A percentile compares a stretch with the other conserved stretches of the same genome.
phyloP scores from a whole-genome alignment of 208 protist genomes.

The Naegleria fowleri region DNA sequence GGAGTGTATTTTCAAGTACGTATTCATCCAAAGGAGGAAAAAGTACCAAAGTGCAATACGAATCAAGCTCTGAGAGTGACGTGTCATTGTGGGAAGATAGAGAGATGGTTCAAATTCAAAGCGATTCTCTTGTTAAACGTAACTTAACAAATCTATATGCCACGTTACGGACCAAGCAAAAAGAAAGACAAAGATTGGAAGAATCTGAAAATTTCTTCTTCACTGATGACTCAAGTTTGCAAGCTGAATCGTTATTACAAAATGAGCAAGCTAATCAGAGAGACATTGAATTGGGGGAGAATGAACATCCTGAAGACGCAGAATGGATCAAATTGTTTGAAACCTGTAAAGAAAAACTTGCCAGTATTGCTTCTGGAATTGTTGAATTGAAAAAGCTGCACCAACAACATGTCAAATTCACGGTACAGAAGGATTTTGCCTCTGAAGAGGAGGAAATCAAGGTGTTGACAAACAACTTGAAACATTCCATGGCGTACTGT shows the following conservation, averaged over 20 bases:
- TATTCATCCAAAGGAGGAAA: too few species aligned
- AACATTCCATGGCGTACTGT: background rate
- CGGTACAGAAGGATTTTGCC: background rate
- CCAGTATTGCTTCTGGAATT: background rate
- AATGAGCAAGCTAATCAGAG: background rate
- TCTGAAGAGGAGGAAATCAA: background rate
- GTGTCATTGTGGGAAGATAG: background rate
- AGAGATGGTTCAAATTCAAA: background rate
- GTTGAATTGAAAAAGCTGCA: background rate
- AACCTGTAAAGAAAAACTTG: background rate
- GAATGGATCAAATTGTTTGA: background rate
- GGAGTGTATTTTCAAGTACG: too few species aligned
- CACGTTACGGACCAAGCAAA: background rate
- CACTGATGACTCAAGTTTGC: background rate
- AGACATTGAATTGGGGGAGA: background rate
- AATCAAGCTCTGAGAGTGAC: too few species aligned
- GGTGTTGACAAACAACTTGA: background rate
- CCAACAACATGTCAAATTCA: background rate
- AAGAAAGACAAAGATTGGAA: background rate
- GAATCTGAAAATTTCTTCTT: background rate
- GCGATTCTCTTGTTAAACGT: background rate
- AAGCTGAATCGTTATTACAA: background rate
- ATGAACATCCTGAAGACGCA: background rate
- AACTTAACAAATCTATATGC: background rate
- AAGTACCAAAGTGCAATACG: too few species aligned